Conservation (phyloP, 2,329 filamentous ascomycete genomes). For the Fusarium brachygibbosum region DNA sequence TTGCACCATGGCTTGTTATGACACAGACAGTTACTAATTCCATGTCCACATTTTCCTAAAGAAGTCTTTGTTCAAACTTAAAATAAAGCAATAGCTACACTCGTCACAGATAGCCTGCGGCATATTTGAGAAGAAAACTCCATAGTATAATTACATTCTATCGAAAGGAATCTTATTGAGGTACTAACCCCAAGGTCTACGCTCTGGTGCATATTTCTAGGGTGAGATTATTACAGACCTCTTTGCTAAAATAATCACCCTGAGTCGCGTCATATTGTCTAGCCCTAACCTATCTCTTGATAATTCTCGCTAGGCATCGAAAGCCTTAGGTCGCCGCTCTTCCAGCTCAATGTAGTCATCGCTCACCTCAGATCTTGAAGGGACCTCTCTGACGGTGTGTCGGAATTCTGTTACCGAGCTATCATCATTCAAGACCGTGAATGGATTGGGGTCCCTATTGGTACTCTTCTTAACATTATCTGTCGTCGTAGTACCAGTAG, state of each 20-base stretch:
- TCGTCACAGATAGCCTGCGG: too few relatives aligned
- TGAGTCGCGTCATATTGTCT: neutral
- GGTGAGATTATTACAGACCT: neutral
- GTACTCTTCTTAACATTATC: constrained; percentile 4
- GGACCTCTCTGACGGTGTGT: constrained; percentile 8
- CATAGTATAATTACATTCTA: too few relatives aligned
- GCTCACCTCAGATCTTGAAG: constrained; percentile 10
- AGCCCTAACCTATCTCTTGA: rapidly evolving
- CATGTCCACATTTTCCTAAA: too few relatives aligned
- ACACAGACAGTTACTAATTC: too few relatives aligned
- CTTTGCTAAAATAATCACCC: neutral
- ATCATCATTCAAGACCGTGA: constrained; percentile 9
- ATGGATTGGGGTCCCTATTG: constrained; percentile 11
- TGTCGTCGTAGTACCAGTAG: neutral
- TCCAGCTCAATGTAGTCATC: constrained; percentile 19
- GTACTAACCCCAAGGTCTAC: too few relatives aligned
- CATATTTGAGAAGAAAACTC: too few relatives aligned
- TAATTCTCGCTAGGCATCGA: neutral
- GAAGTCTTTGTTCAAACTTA: too few relatives aligned
- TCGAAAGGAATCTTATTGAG: too few relatives aligned
- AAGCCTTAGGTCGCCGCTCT: constrained; percentile 14
- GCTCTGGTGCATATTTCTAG: too few relatives aligned
- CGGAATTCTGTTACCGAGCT: constrained; percentile 19
- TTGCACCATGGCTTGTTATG: too few relatives aligned
- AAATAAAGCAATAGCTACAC: too few relatives aligned